Evolutionary conservation across 129 eudicot genomes (phyloP), one percentile per base, ranked within the genome.

Genomic region (Pittosporum tobira): DNA sequence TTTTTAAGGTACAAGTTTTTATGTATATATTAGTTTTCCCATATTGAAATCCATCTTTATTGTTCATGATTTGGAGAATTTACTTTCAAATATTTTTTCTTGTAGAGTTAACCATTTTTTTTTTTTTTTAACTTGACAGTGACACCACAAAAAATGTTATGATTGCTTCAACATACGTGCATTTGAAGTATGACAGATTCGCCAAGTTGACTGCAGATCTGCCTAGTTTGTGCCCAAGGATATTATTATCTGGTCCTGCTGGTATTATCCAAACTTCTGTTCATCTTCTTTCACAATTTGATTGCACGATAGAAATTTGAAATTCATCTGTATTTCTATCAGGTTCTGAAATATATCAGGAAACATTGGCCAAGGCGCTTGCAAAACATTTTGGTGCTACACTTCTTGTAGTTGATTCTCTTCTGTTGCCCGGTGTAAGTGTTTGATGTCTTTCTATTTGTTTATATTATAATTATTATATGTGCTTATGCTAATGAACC

Each of bases 311-410:
- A 12, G 28, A 51, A 15, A 14, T 23, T 51, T 51, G 16, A 51
- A 45, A 45, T 25, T 51, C 36, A 1, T 52, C 18, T 49, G 27
- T 49, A 28, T 10, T 55, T 21, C 61, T n/a, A 57, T 20, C 72
- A 90, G 98, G 98, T 59, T 90, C 98, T 16, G 98, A 90, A 45
- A 90, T 90, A 47, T 90, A 90, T 59, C 95, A 90, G 70, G 97
- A 90, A 73, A 82, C 71, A 10, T 61, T 90, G 65, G 55, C 80
- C 26, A 90, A 90, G 73, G 95, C 94, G 42, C 88, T 90, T 55
- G 94, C 94, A 19, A 86, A 82, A 63, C 81, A 90, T 68, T 87
- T 85, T 62, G 84, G 81, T 63, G 94, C 82, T 51, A 69, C 79
- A 66, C 72, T 90, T 60, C 84, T 90, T 22, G 64, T 86, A 50